These are phyloP conservation scores for Logfia minima DNA, from an alignment of 129 eudicot genomes.

Conservation along the genomic window DNA sequence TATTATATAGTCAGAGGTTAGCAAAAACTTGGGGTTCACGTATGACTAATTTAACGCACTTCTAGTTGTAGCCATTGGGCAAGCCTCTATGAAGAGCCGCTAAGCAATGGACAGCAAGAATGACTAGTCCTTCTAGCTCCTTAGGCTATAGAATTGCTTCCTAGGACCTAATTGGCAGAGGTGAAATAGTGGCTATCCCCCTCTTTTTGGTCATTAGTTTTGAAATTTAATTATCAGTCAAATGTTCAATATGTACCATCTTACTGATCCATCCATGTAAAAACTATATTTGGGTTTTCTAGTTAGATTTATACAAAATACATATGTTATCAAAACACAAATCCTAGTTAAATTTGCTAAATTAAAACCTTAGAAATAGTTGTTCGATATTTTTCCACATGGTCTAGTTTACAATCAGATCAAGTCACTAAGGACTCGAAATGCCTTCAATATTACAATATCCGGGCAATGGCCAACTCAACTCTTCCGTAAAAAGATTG, in stretches of 20 bases:
- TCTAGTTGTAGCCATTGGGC: too few species aligned
- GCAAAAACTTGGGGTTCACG: too few species aligned
- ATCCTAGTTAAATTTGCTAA: constrained; percentile 14
- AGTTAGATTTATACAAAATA: not conserved
- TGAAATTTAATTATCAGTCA: not conserved
- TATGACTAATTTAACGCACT: too few species aligned
- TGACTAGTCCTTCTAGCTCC: too few species aligned
- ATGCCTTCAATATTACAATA: not conserved
- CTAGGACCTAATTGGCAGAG: too few species aligned
- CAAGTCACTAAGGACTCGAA: not conserved
- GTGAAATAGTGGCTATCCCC: not conserved
- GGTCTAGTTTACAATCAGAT: constrained; percentile 15
- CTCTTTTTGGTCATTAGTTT: not conserved
- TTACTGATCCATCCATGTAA: constrained; percentile 12
- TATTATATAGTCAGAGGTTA: too few species aligned
- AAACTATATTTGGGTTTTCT: constrained; percentile 3
- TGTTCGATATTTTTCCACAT: constrained; percentile 3
- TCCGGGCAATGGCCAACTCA: constrained; percentile 1
- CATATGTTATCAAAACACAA: constrained; percentile 15
- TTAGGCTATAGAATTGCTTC: too few species aligned
- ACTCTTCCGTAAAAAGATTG: constrained; percentile 11
- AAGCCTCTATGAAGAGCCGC: too few species aligned
- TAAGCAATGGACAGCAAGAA: too few species aligned
- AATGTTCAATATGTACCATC: not conserved
- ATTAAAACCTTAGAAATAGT: not conserved